Base-by-base conservation (phyloP, 441 rosid species). In the Metrosideros polymorpha region DNA sequence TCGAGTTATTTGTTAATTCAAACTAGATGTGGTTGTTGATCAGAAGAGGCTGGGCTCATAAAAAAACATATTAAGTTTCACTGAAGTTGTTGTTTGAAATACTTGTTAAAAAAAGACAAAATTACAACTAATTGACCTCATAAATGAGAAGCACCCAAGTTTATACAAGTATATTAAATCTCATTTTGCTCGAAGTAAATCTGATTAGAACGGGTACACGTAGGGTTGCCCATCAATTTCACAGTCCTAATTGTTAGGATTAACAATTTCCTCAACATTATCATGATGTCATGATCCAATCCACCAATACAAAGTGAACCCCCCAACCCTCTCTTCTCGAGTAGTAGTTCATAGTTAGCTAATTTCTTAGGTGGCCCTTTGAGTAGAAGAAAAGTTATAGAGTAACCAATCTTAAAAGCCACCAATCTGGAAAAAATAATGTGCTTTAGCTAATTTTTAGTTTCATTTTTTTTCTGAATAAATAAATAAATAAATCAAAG, bases 321-420 rank as follows among this genome's bases (percentile, higher is more conserved):
- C 10, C 79, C 79, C 47, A 39, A 39, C n/a, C 79, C 17, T 39
- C 47, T 6, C 63, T 12, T 27, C 63, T 71, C 13, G 45, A 71
- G 49, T 22, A 24, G 6, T 35, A 71, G n/a, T 22, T 71, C 79
- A 39, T 39, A 24, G 12, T 22, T 39, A 39, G 47, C 45, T 39
- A 39, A 71, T 43, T 71, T 39, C 39, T 43, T 71, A 71, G 79
- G 79, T 39, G 79, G 45, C n/a, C 79, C 79, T 71, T 71, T 71
- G 79, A 71, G 79, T 71, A 22, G 79, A 39, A 71, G 9, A 39
- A 39, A 71, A 39, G 47, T 19, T 10, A 71, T 39, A 17, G 3
- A 12, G 79, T 10, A 24, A 39, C n/a, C 79, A 71, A 63, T 63
- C 42, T 9, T 43, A 63, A 63, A 30, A 32, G 24, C 43, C 76